These are phyloP conservation scores for Mycena maculata DNA, from an alignment of 768 basidiomycete genomes.

Conservation along the genomic window DNA sequence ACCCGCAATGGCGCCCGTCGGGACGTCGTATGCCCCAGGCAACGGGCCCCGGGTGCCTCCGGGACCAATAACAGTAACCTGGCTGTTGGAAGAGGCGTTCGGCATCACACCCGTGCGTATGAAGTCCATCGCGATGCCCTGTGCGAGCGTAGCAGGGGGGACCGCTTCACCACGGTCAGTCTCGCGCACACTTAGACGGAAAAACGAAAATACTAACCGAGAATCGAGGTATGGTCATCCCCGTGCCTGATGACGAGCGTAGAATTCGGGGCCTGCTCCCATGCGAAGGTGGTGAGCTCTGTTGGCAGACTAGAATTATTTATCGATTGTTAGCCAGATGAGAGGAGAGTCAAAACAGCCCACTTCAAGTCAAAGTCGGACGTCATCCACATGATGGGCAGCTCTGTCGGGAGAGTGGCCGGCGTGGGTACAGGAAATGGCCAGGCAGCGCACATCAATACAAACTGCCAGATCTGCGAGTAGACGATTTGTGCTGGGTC, in stretches of 20 bases:
- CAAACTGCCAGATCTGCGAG: conserved; percentile 16
- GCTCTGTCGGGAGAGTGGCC: neutral
- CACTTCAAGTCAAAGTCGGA: conserved; percentile 29
- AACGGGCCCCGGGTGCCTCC: conserved; percentile 13
- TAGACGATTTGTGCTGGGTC: conserved; percentile 16
- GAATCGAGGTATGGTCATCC: conserved; percentile 35
- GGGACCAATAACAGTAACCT: conserved; percentile 16
- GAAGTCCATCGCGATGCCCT: conserved; percentile 12
- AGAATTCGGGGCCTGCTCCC: conserved; percentile 26
- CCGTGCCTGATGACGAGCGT: conserved; percentile 32
- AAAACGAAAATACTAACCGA: conserved; percentile 5
- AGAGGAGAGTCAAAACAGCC: neutral
- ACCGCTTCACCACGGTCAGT: neutral
- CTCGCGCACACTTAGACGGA: neutral
- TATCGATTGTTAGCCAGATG: neutral
- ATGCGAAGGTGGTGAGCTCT: conserved; percentile 30
- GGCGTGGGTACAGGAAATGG: neutral
- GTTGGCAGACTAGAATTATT: conserved; percentile 21
- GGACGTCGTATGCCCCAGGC: conserved; percentile 26
- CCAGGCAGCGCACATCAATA: conserved; percentile 13
- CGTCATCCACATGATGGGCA: conserved; percentile 15
- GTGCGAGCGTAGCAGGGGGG: neutral
- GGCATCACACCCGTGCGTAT: conserved; percentile 26
- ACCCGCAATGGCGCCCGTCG: conserved; percentile 20
- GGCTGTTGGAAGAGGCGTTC: neutral